Evolutionary conservation across 768 basidiomycete species (phyloP), one percentile per base, ranked within the genome.

Genomic region (Termitomyces sp.): DNA sequence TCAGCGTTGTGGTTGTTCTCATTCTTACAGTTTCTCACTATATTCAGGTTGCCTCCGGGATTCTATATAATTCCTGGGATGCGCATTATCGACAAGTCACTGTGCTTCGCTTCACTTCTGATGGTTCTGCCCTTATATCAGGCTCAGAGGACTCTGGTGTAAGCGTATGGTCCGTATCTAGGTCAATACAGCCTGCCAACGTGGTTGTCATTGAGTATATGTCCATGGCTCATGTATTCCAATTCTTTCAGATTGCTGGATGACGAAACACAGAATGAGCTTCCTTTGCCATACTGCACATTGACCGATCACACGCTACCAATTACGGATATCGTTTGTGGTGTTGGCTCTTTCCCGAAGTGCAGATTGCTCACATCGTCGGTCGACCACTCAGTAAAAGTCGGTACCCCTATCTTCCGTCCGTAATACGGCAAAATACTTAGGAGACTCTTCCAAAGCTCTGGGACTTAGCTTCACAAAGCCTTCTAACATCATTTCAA

Each of bases 51-150:
- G 79, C 89, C 10, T 97, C 95, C n/a, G 95, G 95, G n/a, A 86
- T 95, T 54, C 75, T 98, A 47, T 93, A 86, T 76, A 85, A 88
- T 63, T 82, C 90, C 0, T 94, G 94, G 85, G 95, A 98, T 59
- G 95, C 95, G 18, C 96, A 98, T 71, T 99, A 98, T 74, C 90
- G 96, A 58, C 80, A 86, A 68, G 82, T 98, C 53, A 90, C 83
- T 59, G 86, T 88, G 9, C 72, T 98, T 2, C 84, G 82, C 44
- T 98, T 98, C 69, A 90, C 92, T 9, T 77, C 78, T 20, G 94
- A 97, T 66, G 90, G 90, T 35, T 81, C 80, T 46, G 83, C 87
- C 6, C 76, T 99, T 46, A 65, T 98, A 18, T 90, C 92, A 35
- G 93, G 90, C 4, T 93, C 91, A 56, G 92, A 96, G 61, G 97